These are phyloP conservation scores for Lasiosphaeria ovina DNA, from an alignment of 495 filamentous ascomycete genomes.

Conservation along the genomic window DNA sequence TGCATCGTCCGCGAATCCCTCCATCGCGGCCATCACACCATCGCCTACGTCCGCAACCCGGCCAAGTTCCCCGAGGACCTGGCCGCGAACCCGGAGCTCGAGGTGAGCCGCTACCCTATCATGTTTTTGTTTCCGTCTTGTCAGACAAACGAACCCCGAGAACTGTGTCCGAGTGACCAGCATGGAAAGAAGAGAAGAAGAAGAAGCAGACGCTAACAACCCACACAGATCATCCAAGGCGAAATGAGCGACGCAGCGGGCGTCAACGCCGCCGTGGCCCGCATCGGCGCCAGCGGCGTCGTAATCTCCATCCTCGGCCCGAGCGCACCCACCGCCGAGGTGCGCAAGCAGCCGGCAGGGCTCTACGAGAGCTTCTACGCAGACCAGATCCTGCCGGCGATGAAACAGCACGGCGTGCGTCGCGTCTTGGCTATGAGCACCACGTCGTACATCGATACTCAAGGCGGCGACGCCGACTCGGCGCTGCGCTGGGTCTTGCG, in stretches of 20 bases:
- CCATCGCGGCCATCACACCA: constrained; percentile 13
- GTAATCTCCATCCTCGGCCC: constrained; percentile 25
- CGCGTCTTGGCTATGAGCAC: constrained; percentile 20
- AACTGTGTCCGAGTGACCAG: neutral
- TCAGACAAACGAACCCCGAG: too few relatives aligned
- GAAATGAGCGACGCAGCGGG: constrained; percentile 6
- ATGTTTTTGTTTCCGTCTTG: too few relatives aligned
- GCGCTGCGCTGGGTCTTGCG: neutral
- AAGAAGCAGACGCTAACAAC: neutral
- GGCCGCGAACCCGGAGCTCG: constrained; percentile 10
- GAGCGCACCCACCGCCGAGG: constrained; percentile 2
- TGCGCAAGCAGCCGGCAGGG: neutral
- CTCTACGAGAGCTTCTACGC: constrained; percentile 16
- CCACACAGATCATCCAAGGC: constrained; percentile 17
- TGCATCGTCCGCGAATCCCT: constrained; percentile 23
- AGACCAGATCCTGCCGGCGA: constrained; percentile 7
- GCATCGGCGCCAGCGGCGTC: neutral
- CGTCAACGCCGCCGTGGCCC: constrained; percentile 14
- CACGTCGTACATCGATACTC: constrained; percentile 6
- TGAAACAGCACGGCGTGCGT: constrained; percentile 20
- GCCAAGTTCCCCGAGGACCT: constrained; percentile 25
- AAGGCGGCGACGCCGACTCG: constrained; percentile 1
- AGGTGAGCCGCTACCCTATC: too few relatives aligned
- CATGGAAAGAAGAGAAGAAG: neutral
- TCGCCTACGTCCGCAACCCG: constrained; percentile 17